phyloP scores from a whole-genome alignment of 2,329 filamentous ascomycete genomes.

The Hypoxylon sp. region DNA sequence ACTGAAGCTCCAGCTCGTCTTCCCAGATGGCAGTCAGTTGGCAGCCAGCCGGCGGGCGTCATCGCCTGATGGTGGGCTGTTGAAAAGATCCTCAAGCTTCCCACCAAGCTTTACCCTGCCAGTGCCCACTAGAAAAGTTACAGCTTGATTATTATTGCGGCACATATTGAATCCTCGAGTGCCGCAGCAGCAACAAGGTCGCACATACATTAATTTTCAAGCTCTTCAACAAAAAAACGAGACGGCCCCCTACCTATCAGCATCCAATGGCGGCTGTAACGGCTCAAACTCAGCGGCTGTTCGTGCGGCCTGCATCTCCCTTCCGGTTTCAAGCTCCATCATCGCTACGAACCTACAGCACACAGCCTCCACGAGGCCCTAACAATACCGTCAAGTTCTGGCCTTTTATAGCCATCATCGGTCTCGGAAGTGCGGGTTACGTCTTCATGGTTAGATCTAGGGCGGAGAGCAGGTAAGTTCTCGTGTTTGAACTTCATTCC shows the following conservation, averaged over 20 bases:
- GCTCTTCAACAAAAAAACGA: constrained; percentile 17
- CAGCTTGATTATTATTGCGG: constrained; percentile 23
- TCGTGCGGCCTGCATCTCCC: constrained; percentile 42
- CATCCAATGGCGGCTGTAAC: constrained; percentile 43
- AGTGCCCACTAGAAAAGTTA: constrained; percentile 8
- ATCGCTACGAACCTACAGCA: constrained; percentile 59
- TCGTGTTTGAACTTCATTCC: background rate
- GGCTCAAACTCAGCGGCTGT: constrained; percentile 45
- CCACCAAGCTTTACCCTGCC: constrained; percentile 23
- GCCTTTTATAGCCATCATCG: constrained; percentile 69
- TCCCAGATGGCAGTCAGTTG: constrained; percentile 13
- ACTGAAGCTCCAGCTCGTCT: constrained; percentile 2
- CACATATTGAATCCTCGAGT: constrained; percentile 29
- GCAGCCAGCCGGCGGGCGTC: constrained; percentile 8
- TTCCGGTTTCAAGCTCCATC: constrained; percentile 38
- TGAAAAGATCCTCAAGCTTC: constrained; percentile 30
- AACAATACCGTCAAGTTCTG: constrained; percentile 67
- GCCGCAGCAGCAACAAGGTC: constrained; percentile 1
- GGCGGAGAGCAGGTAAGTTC: constrained; percentile 64
- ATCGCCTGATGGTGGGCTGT: constrained; percentile 40
- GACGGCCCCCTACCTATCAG: constrained; percentile 26
- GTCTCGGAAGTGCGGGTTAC: constrained; percentile 65
- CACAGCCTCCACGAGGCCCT: constrained; percentile 56
- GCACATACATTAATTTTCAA: constrained; percentile 5
- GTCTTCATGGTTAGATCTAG: constrained; percentile 65